Base-by-base conservation (phyloP, 192 early-diverging fungal genomes). In the Linnemannia exigua region DNA sequence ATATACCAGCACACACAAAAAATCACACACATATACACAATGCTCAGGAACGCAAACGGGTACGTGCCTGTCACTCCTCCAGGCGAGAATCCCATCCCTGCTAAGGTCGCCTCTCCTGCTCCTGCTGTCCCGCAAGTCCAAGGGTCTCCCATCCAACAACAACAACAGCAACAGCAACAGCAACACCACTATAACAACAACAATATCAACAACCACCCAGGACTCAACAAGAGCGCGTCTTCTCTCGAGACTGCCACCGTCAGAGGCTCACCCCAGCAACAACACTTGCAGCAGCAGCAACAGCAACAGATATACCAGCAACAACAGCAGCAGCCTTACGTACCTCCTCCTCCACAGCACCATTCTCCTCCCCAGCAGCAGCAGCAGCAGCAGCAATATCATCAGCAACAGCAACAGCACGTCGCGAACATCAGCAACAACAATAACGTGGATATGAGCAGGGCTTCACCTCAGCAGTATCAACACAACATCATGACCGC, bases 41-140 rank as follows among this genome's bases (percentile, higher is more conserved):
- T 82, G 80, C 74, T 82, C 74, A 68, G 58, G 54, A 75, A 75
- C 79, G 66, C 33, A 4, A 66, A 47, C 35, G 69, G 63, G 37
- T 80, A 80, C 66, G 20, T 63, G 25, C 77, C 77, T 28, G 80
- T 82, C 1, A 82, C 80, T 9, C 80, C 80, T 61, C 80, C 80
- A 16, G 74, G 67, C 37, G 80, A 82, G 31, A 37, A 35, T 19
- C 80, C 68, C 3, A 73, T 75, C 25, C 28, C 74, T 3, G 69
- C 33, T 1, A 82, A 82, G 70, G 33, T 36, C n/a, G 61, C 70
- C 20, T 69, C 74, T 14, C 22, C 70, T 1, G 68, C 69, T 46
- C 16, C 47, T 35, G 37, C 36, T 28, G 47, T 36, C 46, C 19
- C 46, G 9, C 25, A 36, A 35, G 66, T 46, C 71, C 73, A 69